Evolutionary conservation across 306 rosid genomes (phyloP).

Genomic region (Castanospermum australe): DNA sequence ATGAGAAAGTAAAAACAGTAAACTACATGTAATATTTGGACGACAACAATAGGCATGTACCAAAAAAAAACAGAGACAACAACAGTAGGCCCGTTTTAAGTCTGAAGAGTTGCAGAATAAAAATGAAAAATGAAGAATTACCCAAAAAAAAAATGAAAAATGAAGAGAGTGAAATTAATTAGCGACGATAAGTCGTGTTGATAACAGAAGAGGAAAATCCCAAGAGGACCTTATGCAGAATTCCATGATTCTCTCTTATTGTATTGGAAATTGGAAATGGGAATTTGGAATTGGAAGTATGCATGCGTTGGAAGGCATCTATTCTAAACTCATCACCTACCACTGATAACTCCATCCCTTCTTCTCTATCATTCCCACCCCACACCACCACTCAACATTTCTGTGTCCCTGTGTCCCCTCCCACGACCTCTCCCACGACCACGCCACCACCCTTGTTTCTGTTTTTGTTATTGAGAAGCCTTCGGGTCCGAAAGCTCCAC

Average conservation of each 20-base stretch:
- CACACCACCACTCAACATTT: conserved; percentile 34
- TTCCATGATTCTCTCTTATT: conserved; percentile 44
- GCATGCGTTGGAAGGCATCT: conserved; percentile 45
- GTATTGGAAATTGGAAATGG: background rate
- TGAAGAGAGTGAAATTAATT: conserved; percentile 9
- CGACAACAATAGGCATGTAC: background rate
- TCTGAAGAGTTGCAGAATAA: background rate
- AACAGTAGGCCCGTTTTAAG: too few relatives aligned
- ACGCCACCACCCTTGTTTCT: conserved; percentile 18
- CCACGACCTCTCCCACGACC: conserved; percentile 3
- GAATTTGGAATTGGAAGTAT: background rate
- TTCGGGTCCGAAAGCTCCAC: conserved; percentile 54
- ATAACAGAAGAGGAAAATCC: conserved; percentile 43
- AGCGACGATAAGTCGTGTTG: conserved; percentile 44
- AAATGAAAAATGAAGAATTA: background rate
- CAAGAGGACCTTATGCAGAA: conserved; percentile 25
- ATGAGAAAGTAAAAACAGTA: background rate
- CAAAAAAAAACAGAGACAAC: background rate
- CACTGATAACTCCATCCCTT: conserved; percentile 74
- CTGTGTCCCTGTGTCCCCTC: conserved; percentile 25
- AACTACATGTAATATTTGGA: background rate
- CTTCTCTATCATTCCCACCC: conserved; percentile 27
- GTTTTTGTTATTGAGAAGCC: conserved; percentile 30
- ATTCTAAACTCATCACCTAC: conserved; percentile 58
- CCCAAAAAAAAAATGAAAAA: background rate